Evolutionary conservation across 805 yeast species (phyloP), one percentile per base, ranked within the genome.

Genomic region (Metschnikowia gruessii): DNA sequence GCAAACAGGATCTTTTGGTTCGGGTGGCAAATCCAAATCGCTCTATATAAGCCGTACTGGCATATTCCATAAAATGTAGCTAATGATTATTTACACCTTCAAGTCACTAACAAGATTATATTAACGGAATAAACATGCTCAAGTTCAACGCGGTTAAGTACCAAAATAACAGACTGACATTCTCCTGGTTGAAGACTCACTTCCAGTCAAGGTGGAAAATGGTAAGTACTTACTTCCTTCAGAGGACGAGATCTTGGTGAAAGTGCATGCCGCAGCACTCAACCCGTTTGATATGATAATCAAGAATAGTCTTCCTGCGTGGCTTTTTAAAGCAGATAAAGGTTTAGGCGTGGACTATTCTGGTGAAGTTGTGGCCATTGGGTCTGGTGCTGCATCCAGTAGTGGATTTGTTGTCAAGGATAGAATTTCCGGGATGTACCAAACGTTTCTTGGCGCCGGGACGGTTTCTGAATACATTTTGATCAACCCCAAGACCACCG

Each of bases 381-480:
- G 72, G 2, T 30, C 50, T 1, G 37, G 46, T 12, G 68, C 64
- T 2, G 58, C 59, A 2, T 43, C 49, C 6, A 31, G 51, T 26
- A 47, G 55, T 1, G 55, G 53, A 9, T 53, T 64, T 7, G 51
- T 57, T 33, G 60, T 56, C 1, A 69, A 68, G 7, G 71, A 66
- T 45, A 52, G 54, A 22, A 64, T 68, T 13, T 51, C 57, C 24
- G 73, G 73, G 1, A 40, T 59, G 5, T 55, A 55, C 37, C 48
- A 35, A 18, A 55, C 49, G 3, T 19, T 45, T 3, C 46, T 52
- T 22, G 60, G 56, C 4, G 48, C 50, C 18, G 84, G 83, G 24
- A 53, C 84, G 1, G 53, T 74, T n/a, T 51, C 71, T 3, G 77
- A 80, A 51, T 81, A 78, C 54, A 44, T 78, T 28, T 51, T 72